phyloP scores from a whole-genome alignment of 1,284 basidiomycete genomes.

The Sporisorium graminicola region DNA sequence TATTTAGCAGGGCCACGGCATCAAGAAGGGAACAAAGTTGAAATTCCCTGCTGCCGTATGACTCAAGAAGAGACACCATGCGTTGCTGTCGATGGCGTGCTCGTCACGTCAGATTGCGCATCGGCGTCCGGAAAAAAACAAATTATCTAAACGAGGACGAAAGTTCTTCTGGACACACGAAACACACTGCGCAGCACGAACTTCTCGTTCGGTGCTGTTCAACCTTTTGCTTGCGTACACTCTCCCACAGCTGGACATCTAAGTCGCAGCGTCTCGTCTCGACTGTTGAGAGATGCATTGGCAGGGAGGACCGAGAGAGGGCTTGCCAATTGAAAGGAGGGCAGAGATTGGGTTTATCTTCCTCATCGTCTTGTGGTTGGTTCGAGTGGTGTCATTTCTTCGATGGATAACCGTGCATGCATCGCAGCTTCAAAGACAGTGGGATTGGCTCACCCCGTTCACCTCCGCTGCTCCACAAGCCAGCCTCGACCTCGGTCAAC shows the following conservation, averaged over 20 bases:
- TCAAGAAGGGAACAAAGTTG: too few relatives aligned
- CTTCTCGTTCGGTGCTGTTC: too few relatives aligned
- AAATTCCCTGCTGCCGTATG: too few relatives aligned
- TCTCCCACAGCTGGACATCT: too few relatives aligned
- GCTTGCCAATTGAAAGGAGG: background rate
- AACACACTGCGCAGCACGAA: too few relatives aligned
- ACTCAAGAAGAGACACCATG: background rate
- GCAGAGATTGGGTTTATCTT: background rate
- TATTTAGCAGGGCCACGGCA: too few relatives aligned
- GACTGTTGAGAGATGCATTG: too few relatives aligned
- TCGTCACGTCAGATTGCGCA: conserved; percentile 24
- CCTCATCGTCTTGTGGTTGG: background rate
- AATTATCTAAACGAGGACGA: background rate
- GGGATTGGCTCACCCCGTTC: background rate
- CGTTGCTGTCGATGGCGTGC: conserved; percentile 10
- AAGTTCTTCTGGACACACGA: background rate
- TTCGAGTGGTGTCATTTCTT: background rate
- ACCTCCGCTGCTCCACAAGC: too few relatives aligned
- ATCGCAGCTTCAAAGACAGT: background rate
- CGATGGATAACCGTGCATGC: conserved; percentile 1
- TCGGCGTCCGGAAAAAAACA: too few relatives aligned
- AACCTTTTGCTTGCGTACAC: too few relatives aligned
- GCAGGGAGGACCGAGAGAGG: background rate
- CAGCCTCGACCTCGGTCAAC: background rate
- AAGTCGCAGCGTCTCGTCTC: too few relatives aligned